Conservation (phyloP, 805 yeast genomes). For the Wickerhamiella vanderwaltii region DNA sequence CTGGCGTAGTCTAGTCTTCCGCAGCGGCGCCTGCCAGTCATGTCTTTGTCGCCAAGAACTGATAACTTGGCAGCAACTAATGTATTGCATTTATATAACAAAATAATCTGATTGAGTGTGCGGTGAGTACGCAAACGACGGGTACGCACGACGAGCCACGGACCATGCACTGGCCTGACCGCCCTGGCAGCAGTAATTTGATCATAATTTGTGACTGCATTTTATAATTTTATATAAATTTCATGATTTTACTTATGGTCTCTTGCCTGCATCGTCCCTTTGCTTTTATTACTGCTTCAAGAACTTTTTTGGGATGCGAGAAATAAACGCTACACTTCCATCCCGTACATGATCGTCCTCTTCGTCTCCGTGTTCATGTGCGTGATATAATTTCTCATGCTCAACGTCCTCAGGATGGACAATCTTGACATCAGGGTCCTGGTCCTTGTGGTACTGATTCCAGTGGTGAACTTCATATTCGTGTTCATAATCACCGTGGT, state of each 20-base stretch:
- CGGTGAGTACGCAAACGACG: too few species aligned
- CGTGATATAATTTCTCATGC: constrained; percentile 73
- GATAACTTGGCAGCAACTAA: too few species aligned
- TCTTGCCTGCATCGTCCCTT: background rate
- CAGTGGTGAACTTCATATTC: constrained; percentile 95
- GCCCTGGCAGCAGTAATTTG: too few species aligned
- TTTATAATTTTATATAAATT: too few species aligned
- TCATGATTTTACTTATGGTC: background rate
- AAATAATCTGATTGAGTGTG: too few species aligned
- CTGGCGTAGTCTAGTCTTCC: too few species aligned
- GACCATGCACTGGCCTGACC: too few species aligned
- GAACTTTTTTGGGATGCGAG: constrained; percentile 21
- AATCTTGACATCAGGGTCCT: constrained; percentile 68
- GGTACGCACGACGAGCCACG: too few species aligned
- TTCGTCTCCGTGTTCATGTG: constrained; percentile 68
- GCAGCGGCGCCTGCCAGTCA: too few species aligned
- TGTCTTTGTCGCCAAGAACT: too few species aligned
- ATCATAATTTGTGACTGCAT: too few species aligned
- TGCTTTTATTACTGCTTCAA: constrained; percentile 10
- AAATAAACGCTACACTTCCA: constrained; percentile 18
- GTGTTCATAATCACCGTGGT: constrained; percentile 83
- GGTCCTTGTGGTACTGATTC: constrained; percentile 46
- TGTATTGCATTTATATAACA: too few species aligned
- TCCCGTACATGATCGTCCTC: constrained; percentile 21
- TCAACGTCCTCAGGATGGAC: constrained; percentile 85